Conservation (phyloP, 129 eudicot species). For the Kitagawia praeruptora region DNA sequence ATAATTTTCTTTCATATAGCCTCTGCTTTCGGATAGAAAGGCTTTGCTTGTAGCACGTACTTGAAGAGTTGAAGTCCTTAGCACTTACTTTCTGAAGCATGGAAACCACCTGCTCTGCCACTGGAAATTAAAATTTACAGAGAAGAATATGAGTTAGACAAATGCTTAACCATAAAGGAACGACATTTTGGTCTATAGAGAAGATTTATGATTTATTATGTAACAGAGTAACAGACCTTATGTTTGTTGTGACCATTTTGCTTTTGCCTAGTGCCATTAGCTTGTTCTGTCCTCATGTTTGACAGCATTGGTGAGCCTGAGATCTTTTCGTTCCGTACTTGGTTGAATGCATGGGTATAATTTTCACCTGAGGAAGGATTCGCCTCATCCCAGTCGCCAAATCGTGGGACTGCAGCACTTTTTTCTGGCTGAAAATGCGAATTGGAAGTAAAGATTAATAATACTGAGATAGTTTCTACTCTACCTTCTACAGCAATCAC, state of each 20-base stretch:
- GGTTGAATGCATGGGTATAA: slow-evolving; percentile 53
- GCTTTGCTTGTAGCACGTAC: not conserved
- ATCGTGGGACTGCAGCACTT: slow-evolving; percentile 68
- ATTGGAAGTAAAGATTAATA: not conserved
- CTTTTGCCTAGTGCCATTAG: slow-evolving; percentile 20
- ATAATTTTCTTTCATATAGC: not conserved
- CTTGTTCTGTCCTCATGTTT: slow-evolving; percentile 19
- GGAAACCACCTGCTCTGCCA: slow-evolving; percentile 33
- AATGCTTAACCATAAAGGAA: not conserved
- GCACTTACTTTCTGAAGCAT: slow-evolving; percentile 25
- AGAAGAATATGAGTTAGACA: not conserved
- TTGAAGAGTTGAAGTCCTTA: slow-evolving; percentile 4
- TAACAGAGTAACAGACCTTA: slow-evolving; percentile 32
- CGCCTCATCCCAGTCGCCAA: slow-evolving; percentile 72
- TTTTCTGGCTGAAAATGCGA: slow-evolving; percentile 46
- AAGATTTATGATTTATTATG: not conserved
- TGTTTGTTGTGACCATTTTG: slow-evolving; percentile 4
- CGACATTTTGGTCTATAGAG: not conserved
- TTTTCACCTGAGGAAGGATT: slow-evolving; percentile 62
- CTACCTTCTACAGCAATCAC: not conserved
- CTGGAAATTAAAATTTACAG: slow-evolving; percentile 13
- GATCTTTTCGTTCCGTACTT: slow-evolving; percentile 41
- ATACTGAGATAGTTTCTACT: not conserved
- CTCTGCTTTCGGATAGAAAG: not conserved
- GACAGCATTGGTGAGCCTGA: slow-evolving; percentile 28